A percentile compares a stretch with the other conserved stretches of the same genome.
Evolutionary conservation across 2,329 filamentous ascomycete species (phyloP).

Genomic region (Ophioceras dolichostomum): DNA sequence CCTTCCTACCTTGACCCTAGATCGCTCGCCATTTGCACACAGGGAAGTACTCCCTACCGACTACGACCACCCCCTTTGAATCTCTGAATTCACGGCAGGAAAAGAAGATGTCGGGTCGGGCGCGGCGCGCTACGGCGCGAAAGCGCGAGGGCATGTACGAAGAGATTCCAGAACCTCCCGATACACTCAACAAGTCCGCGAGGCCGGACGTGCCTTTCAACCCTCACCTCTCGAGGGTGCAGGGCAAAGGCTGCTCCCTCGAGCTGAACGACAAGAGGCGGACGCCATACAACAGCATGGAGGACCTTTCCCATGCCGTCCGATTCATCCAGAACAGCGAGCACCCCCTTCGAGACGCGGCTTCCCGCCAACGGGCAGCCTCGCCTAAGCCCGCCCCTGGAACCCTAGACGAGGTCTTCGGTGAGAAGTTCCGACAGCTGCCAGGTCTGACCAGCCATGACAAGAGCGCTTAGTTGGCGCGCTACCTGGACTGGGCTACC

Average conservation of each 20-base stretch:
- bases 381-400: not conserved
- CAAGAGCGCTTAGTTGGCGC: conserved; percentile 2
- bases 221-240: conserved; percentile 8
- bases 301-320: conserved; percentile 7
- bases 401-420: not conserved
- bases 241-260: conserved; percentile 6
- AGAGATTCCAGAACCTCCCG: no score
- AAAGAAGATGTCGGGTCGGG: no score
- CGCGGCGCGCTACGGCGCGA: no score
- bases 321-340: conserved; percentile 1
- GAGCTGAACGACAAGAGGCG: conserved; percentile 10
- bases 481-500: not conserved
- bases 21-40: no score
- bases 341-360: not conserved
- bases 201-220: conserved; percentile 14
- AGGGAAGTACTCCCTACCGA: no score
- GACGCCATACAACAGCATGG: conserved; percentile 4
- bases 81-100: no score
- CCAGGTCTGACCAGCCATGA: conserved; percentile 1
- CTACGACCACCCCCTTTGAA: no score
- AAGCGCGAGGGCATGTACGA: no score
- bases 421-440: not conserved
- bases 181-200: no score
- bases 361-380: not conserved
- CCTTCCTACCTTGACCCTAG: no score